Evolutionary conservation across 768 basidiomycete genomes (phyloP), one percentile per base, ranked within the genome.

Genomic region (Clitopilus passeckerianus): DNA sequence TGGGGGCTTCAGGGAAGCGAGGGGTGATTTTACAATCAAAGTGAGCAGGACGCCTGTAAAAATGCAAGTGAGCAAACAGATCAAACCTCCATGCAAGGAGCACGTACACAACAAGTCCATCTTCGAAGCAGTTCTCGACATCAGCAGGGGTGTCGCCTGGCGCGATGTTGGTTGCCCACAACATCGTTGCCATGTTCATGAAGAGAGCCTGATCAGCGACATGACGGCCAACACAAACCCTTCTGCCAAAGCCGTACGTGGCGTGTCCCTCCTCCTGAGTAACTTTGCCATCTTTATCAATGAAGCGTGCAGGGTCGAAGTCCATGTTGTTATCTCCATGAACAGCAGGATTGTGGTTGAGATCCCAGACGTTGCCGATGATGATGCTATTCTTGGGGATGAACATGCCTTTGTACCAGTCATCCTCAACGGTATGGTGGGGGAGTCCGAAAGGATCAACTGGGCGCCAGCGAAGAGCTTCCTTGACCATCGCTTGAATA

Each of bases 131-230:
- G 30, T 55, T 37, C 16, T 55, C 18, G 30, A 34, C 12, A 22
- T 37, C 54, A 15, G 9, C 35, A 7, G 54, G 33, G 1, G 30
- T 20, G n/a, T 55, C 35, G 16, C n/a, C 35, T 10, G 23, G 63
- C 57, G 57, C 58, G 46, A 66, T 61, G 22, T 64, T 57, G 15
- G 53, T 46, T 12, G 63, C 63, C 59, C 61, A 62, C 2, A 77
- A 64, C 5, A 70, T 57, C 33, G 63, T 59, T 16, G 74, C 74
- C 23, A 73, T 67, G 30, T 65, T 63, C 34, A 75, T 72, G 58
- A 74, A 76, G 33, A 76, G 46, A 15, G 70, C 67, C 14, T 70
- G 61, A 55, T 73, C 71, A 0, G 75, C 75, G 18, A 75, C 60
- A 56, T 72, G 65, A 22, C 65, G 61, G 15, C 75, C 75, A 16